Conservation (phyloP, 2,329 filamentous ascomycete genomes). For the Sporothrix brasiliensis region DNA sequence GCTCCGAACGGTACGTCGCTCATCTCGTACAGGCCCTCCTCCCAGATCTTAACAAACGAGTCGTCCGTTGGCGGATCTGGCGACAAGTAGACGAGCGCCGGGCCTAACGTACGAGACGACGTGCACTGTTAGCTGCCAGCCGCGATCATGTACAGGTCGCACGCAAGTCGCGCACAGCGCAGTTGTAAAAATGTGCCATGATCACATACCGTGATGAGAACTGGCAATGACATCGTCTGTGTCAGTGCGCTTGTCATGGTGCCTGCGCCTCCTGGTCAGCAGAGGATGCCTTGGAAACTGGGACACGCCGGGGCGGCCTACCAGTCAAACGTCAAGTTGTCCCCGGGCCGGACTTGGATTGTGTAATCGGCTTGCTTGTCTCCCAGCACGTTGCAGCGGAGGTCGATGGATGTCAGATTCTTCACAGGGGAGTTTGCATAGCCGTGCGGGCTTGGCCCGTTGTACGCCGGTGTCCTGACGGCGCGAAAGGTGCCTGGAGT, state of each 20-base stretch:
- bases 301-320: slow-evolving; percentile 14
- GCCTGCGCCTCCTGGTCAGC: slow-evolving; percentile 34
- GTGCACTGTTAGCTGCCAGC: background rate
- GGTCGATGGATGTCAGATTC: slow-evolving; percentile 45
- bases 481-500: slow-evolving; percentile 34
- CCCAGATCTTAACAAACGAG: slow-evolving; percentile 47
- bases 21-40: slow-evolving; percentile 44
- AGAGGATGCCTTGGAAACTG: background rate
- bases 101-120: slow-evolving; percentile 35
- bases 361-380: slow-evolving; percentile 44
- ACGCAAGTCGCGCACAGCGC: background rate
- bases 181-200: background rate
- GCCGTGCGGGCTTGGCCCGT: slow-evolving; percentile 43
- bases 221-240: slow-evolving; percentile 42
- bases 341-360: slow-evolving; percentile 43
- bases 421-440: slow-evolving; percentile 48
- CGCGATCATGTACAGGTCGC: background rate
- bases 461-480: slow-evolving; percentile 39
- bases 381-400: slow-evolving; percentile 47
- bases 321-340: slow-evolving; percentile 47
- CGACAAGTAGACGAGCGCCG: slow-evolving; percentile 47
- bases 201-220: slow-evolving; percentile 37
- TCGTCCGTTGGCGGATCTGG: slow-evolving; percentile 45
- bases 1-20: slow-evolving; percentile 40
- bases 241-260: slow-evolving; percentile 44